phyloP scores from a whole-genome alignment of 2,329 filamentous ascomycete genomes.

The Colletotrichum lini region DNA sequence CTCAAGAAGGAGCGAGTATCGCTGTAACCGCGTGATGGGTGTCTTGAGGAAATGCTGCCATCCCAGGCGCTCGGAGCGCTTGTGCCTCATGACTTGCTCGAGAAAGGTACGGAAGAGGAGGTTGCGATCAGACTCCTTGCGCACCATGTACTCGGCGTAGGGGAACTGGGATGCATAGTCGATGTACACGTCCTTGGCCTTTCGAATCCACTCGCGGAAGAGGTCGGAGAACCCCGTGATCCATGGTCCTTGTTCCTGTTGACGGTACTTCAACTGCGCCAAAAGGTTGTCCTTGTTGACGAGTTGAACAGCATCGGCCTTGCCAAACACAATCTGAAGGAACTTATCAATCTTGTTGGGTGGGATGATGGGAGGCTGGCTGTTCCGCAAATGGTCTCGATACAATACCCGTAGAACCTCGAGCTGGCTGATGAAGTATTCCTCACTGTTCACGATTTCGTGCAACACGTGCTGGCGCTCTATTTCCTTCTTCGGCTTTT shows the following conservation, averaged over 20 bases:
- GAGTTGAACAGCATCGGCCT: conserved; percentile 87
- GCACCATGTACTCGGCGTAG: conserved; percentile 84
- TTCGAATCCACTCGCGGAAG: conserved; percentile 98
- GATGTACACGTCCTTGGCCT: conserved; percentile 89
- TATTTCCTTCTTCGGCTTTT: conserved; percentile 86
- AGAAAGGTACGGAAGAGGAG: conserved; percentile 89
- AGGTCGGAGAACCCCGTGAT: conserved; percentile 95
- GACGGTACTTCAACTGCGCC: conserved; percentile 94
- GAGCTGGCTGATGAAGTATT: conserved; percentile 89
- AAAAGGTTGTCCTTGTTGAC: conserved; percentile 95
- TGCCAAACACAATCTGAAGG: conserved; percentile 88
- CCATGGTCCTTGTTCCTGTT: conserved; percentile 97
- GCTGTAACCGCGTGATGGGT: conserved; percentile 91
- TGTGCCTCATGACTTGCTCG: conserved; percentile 83
- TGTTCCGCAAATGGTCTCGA: conserved; percentile 80
- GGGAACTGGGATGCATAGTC: conserved; percentile 94
- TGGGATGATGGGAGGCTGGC: conserved; percentile 85
- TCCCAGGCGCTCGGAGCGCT: conserved; percentile 84
- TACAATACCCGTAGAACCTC: conserved; percentile 90
- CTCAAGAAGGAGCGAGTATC: conserved; percentile 86
- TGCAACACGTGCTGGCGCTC: conserved; percentile 95
- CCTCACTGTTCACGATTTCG: conserved; percentile 94
- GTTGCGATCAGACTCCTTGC: conserved; percentile 88
- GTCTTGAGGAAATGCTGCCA: conserved; percentile 97
- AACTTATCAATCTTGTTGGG: conserved; percentile 86